These are phyloP conservation scores for Sarocladium kiliense DNA, from an alignment of 2,329 filamentous ascomycete species.

Conservation along the genomic window DNA sequence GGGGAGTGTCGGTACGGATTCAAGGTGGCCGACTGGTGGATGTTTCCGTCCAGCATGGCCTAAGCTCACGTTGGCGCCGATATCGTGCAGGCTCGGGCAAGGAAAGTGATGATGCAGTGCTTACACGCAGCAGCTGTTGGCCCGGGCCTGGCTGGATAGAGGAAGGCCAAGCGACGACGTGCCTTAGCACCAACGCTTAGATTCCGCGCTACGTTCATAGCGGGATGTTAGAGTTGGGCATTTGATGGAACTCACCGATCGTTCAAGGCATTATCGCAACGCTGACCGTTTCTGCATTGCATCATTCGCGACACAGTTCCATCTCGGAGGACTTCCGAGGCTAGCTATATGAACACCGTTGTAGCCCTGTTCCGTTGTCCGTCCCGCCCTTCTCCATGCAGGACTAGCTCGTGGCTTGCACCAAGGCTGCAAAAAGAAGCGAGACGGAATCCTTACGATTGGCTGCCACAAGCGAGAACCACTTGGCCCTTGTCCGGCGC, in stretches of 20 bases:
- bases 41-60: background rate
- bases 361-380: no score
- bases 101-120: background rate
- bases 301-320: background rate
- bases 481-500: background rate
- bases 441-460: slow-evolving; percentile 11
- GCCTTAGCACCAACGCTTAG: background rate
- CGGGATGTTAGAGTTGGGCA: background rate
- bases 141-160: background rate
- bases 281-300: no score
- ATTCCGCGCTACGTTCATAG: background rate
- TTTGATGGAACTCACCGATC: background rate
- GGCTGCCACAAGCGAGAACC: slow-evolving; percentile 13
- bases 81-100: background rate
- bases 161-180: background rate
- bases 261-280: no score
- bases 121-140: background rate
- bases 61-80: background rate
- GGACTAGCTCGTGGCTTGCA: slow-evolving; percentile 1
- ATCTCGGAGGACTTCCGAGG: background rate
- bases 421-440: slow-evolving; percentile 8
- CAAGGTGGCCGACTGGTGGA: background rate
- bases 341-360: background rate
- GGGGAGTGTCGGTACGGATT: background rate
- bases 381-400: no score